phyloP scores from a whole-genome alignment of 2,329 filamentous ascomycete genomes.

The Colletotrichum sojae region DNA sequence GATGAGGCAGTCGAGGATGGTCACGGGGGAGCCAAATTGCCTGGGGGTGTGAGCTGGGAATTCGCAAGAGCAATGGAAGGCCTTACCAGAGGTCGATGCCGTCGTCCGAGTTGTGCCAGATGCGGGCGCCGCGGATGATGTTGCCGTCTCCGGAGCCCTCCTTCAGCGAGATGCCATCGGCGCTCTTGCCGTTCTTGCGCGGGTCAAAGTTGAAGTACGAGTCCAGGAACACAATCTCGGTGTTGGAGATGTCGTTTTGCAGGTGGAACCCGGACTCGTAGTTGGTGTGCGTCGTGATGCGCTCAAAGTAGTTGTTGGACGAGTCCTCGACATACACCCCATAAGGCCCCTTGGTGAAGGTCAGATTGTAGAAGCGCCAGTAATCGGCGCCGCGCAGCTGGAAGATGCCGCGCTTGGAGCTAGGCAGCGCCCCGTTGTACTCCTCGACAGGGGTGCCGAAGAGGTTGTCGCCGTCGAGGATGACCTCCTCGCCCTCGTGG shows the following conservation, averaged over 20 bases:
- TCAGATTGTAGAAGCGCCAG: conserved; percentile 55
- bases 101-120: conserved; percentile 63
- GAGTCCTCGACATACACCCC: conserved; percentile 52
- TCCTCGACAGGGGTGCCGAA: conserved; percentile 55
- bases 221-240: conserved; percentile 53
- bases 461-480: conserved; percentile 59
- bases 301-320: conserved; percentile 54
- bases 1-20: conserved; percentile 57
- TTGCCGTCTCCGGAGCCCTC: conserved; percentile 59
- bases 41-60: not conserved
- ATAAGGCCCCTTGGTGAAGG: conserved; percentile 53
- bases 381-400: conserved; percentile 55
- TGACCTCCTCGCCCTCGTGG: conserved; percentile 58
- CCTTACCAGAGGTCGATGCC: conserved; percentile 55
- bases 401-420: conserved; percentile 60
- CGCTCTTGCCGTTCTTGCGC: conserved; percentile 61
- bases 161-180: conserved; percentile 60
- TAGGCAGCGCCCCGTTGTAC: conserved; percentile 55
- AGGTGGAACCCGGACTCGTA: conserved; percentile 55
- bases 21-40: conserved; percentile 54
- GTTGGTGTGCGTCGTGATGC: conserved; percentile 52
- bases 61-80: not conserved
- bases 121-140: conserved; percentile 54
- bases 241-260: conserved; percentile 45
- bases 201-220: conserved; percentile 56